Evolutionary conservation across 2,329 filamentous ascomycete genomes (phyloP).

Genomic region (Metarhizium sp.): DNA sequence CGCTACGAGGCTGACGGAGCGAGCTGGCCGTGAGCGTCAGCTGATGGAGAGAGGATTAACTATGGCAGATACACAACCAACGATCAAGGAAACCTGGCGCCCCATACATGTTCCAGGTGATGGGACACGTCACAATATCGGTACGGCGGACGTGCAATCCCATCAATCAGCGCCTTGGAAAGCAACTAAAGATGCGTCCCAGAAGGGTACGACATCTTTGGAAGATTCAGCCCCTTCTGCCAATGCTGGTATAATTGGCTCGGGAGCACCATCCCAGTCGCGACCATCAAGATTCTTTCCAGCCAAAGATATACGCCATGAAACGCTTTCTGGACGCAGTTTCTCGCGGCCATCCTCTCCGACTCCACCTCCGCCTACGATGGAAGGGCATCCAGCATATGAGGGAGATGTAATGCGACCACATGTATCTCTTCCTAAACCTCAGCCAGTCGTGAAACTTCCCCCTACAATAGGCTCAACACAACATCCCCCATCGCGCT

Average conservation of each 20-base stretch:
- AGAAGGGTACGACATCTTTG: conserved; percentile 6
- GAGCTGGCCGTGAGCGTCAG: conserved; percentile 32
- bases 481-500: conserved; percentile 15
- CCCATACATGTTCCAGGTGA: conserved; percentile 29
- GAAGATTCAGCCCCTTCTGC: conserved; percentile 15
- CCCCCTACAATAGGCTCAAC: conserved; percentile 43
- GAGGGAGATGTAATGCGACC: conserved; percentile 57
- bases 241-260: conserved; percentile 19
- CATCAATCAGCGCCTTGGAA: conserved; percentile 22
- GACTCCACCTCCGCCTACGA: conserved; percentile 63
- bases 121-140: conserved; percentile 21
- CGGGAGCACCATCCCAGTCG: conserved; percentile 30
- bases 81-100: conserved; percentile 47
- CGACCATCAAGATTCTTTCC: conserved; percentile 56
- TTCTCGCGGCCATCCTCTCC: conserved; percentile 45
- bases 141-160: conserved; percentile 17
- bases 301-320: conserved; percentile 36
- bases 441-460: conserved; percentile 70
- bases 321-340: conserved; percentile 25
- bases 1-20: conserved; percentile 28
- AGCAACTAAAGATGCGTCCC: conserved; percentile 17
- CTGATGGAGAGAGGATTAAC: conserved; percentile 34
- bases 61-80: conserved; percentile 34
- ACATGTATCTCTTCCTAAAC: conserved; percentile 59
- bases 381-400: conserved; percentile 62